Evolutionary conservation across 2,329 filamentous ascomycete genomes (phyloP), one percentile per base, ranked within the genome.

Genomic region (Colletotrichum sp.): DNA sequence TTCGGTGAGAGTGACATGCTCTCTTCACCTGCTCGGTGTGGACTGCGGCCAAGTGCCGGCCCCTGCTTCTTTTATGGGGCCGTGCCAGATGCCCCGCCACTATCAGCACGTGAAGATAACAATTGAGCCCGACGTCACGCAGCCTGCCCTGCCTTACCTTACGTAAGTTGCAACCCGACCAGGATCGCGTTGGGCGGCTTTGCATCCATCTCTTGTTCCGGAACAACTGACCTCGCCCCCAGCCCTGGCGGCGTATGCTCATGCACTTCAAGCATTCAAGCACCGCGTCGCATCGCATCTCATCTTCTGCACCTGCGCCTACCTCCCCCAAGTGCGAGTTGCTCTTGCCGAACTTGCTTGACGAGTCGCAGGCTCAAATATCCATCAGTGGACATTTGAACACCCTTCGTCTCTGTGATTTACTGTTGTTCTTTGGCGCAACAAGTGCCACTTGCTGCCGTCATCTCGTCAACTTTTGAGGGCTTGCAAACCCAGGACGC

Each of bases 51-150:
- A 67, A n/a, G 54, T 34, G 38, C n/a, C 18, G 38, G 55, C 69
- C 54, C 64, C n/a, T 72, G 38, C 64, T 9, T 59, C 31, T 33
- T 15, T 58, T 51, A 27, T 13, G 18, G 21, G 16, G 16, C 11
- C 47, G 36, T 36, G 31, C 18, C 16, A 24, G 13, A 8, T 13
- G 33, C 47, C 47, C 72, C 54, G 57, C 47, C 34, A 58, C 62
- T 72, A 43, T 54, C 67, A n/a, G 65, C 72, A 74, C 72, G 72
- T 74, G 72, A 21, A 24, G 61, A 66, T 61, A 73, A n/a, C 15
- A 13, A 24, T 11, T 16, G 4, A n/a, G 15, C 5, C n/a, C 34
- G n/a, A 15, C 11, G 11, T 73, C 31, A 51, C 43, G 43, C 43
- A 51, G 43, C 43, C 43, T 51, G 43, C 43, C n/a, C 43, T 51